Base-by-base conservation (phyloP, 2,329 filamentous ascomycete genomes). In the Fusarium sp. region DNA sequence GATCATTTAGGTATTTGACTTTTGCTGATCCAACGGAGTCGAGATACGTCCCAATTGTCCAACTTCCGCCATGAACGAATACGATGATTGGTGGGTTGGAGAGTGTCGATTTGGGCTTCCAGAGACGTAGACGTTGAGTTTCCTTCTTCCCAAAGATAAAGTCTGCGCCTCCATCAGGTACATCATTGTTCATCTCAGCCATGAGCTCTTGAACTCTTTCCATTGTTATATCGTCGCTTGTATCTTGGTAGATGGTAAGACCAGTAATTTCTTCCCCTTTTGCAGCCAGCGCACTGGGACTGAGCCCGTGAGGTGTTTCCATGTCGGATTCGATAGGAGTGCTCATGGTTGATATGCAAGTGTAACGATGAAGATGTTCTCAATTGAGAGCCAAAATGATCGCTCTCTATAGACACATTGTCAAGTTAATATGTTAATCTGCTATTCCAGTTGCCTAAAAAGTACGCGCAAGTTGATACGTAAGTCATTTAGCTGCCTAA, bases 11-110 rank as follows among this genome's bases (percentile, higher is more conserved):
- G 25, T 63, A 34, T 4, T 10, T 27, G 28, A 63, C 59, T 40
- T 63, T 63, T 5, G 41, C 25, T 6, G 59, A 49, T 0, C 60
- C 60, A 7, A 43, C 25, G 5, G 60, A 63, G 5, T 63, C 59
- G 11, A 63, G 59, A 16, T 63, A 63, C 1, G 43, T 57, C 0
- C 60, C 60, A 3, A 63, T 32, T 4, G 28, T 63, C 60, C 60
- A 63, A 18, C 60, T 63, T 2, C 60, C 60, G 0, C 60, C 60
- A 3, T 63, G 60, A 1, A 63, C 43, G 2, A 49, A 63, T 3
- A 34, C 43, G 6, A 63, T 7, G 4, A 63, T n/a, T 3, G 60
- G 60, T 0, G 12, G 13, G 1, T 49, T 57, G 9, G 42, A 13
- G 4, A 5, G 1, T 2, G 4, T 4, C 1, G 28, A 23, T 1